Evolutionary conservation across 805 yeast species (phyloP), one percentile per base, ranked within the genome.

Genomic region (Hanseniaspora jakobsenii): DNA sequence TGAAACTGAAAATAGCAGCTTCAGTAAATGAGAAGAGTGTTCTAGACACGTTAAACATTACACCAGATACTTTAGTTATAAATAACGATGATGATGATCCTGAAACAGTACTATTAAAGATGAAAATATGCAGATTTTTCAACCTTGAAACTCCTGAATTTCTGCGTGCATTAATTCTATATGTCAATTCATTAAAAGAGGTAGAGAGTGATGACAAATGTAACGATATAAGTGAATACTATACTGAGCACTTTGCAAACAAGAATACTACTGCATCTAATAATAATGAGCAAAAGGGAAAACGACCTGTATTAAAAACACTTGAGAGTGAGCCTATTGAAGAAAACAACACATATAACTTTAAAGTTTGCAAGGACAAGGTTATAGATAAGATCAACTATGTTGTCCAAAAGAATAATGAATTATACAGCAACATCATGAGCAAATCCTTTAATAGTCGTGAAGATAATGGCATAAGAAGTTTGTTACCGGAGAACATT

Each of bases 271-370:
- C 22, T 23, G 9, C 22, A 7, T 18, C 21, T 18, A 18, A 10
- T 18, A 8, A 23, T 4, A 6, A 32, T 4, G n/a, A 22, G 4
- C 6, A 4, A 6, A 12, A 34, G n/a, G n/a, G n/a, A n/a, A 34
- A 23, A 34, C 21, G 14, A 22, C 9, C 6, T 3, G 35, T 22
- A 8, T 12, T 42, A n/a, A 42, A 28, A 8, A 18, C 27, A 12
- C 14, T 42, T 10, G 46, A 42, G 12, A 36, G 39, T 13, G 46
- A 42, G n/a, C 46, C 46, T 19, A 6, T 14, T 5, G 21, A 30
- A 16, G 38, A 34, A 28, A 19, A 27, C 2, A n/a, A 27, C 14
- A 14, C 21, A 6, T 22, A 8, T 16, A 41, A 34, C n/a, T 41
- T 41, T 10, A 34, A 42, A 31, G 39, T 28, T 10, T 12, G 34